Percentiles rank a stretch among this genome's conserved stretches.
phyloP scores from a whole-genome alignment of 1,284 basidiomycete genomes.

The Cystobasidium pallidum region DNA sequence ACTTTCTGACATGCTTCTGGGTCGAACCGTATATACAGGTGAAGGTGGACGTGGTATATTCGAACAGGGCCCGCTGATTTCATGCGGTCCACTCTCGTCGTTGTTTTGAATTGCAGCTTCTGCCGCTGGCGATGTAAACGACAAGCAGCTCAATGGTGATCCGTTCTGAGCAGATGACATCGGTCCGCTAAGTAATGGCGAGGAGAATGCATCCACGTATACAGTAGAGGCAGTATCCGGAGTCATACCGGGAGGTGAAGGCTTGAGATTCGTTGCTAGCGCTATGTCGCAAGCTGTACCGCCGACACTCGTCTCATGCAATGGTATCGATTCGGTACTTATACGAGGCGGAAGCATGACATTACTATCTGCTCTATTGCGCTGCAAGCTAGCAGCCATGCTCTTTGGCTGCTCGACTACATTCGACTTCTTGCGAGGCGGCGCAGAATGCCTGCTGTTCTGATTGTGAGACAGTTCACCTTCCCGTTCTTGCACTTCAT shows the following conservation, averaged over 20 bases:
- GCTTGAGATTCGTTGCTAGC: not conserved
- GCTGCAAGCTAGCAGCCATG: slow-evolving; percentile 22
- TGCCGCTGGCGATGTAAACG: not conserved
- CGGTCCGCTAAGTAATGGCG: slow-evolving; percentile 1
- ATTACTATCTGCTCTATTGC: slow-evolving; percentile 15
- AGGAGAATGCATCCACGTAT: slow-evolving; percentile 23
- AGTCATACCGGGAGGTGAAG: slow-evolving; percentile 1
- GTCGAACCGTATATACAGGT: slow-evolving; percentile 20
- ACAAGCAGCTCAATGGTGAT: not conserved
- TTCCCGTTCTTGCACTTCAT: not conserved
- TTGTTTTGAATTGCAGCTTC: not conserved
- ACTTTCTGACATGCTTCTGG: slow-evolving; percentile 37
- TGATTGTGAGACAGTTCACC: not conserved
- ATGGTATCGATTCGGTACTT: not conserved
- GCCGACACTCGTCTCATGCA: not conserved
- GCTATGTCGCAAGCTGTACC: not conserved
- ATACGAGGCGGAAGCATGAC: slow-evolving; percentile 7
- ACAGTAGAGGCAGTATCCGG: slow-evolving; percentile 18
- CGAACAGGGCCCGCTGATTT: too few species aligned
- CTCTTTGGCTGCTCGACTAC: not conserved
- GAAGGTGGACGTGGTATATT: not conserved
- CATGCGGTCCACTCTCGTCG: not conserved
- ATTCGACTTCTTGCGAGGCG: not conserved
- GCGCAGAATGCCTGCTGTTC: too few species aligned
- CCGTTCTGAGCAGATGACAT: not conserved